Conservation (phyloP, 2,329 filamentous ascomycete species). For the Pyrenophora teres region DNA sequence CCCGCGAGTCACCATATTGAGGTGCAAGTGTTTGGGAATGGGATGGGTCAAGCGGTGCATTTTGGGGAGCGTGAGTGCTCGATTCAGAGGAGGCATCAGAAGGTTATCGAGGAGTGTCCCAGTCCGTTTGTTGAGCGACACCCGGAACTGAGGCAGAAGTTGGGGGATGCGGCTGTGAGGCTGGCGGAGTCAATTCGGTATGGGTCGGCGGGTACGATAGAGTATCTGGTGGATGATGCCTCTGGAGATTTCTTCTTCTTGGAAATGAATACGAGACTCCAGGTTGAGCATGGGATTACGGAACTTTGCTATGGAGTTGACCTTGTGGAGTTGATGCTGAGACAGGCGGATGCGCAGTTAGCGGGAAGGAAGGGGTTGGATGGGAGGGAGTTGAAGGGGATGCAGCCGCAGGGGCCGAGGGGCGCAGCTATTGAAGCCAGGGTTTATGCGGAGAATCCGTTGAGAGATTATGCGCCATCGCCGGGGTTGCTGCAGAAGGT, state of each 20-base stretch:
- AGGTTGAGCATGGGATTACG: slow-evolving; percentile 64
- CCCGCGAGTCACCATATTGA: slow-evolving; percentile 68
- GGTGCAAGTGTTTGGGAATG: slow-evolving; percentile 88
- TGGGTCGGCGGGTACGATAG: slow-evolving; percentile 85
- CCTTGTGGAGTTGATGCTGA: slow-evolving; percentile 61
- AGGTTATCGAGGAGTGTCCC: slow-evolving; percentile 87
- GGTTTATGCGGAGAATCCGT: slow-evolving; percentile 64
- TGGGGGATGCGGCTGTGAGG: slow-evolving; percentile 71
- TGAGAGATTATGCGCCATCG: slow-evolving; percentile 62
- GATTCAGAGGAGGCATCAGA: slow-evolving; percentile 84
- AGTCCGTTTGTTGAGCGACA: slow-evolving; percentile 66
- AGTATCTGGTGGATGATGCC: slow-evolving; percentile 87
- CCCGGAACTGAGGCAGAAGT: slow-evolving; percentile 64
- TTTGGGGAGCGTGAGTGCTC: slow-evolving; percentile 89
- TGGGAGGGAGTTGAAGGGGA: slow-evolving; percentile 46
- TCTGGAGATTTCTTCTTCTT: slow-evolving; percentile 75
- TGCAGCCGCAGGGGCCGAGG: slow-evolving; percentile 52
- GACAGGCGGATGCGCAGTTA: slow-evolving; percentile 59
- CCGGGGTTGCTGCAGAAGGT: slow-evolving; percentile 64
- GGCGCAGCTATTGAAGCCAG: slow-evolving; percentile 60
- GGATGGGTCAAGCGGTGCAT: slow-evolving; percentile 76
- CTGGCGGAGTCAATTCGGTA: slow-evolving; percentile 65
- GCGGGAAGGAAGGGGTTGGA: slow-evolving; percentile 53
- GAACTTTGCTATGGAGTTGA: slow-evolving; percentile 61
- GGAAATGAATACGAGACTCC: slow-evolving; percentile 64